These are phyloP conservation scores for Sporothrix globosa DNA, from an alignment of 2,329 filamentous ascomycete species.

Conservation along the genomic window DNA sequence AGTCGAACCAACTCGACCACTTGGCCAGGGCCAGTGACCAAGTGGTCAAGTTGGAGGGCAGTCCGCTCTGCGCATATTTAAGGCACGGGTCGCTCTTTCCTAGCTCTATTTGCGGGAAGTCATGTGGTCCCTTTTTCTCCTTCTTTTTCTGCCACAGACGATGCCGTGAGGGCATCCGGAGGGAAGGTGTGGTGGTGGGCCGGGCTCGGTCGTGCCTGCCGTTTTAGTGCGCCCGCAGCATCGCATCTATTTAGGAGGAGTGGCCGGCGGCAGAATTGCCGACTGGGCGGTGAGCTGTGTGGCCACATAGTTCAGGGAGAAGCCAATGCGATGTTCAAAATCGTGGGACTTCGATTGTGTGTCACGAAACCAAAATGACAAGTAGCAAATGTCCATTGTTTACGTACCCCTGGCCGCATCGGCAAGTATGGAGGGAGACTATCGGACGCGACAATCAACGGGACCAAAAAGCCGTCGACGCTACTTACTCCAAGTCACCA, in stretches of 20 bases:
- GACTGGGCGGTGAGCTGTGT: not conserved
- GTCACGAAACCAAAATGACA: too few relatives aligned
- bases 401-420: not conserved
- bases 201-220: constrained; percentile 7
- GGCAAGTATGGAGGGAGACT: too few relatives aligned
- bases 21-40: not conserved
- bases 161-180: not conserved
- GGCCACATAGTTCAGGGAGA: not conserved
- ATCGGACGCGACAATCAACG: not conserved
- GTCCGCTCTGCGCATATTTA: not conserved
- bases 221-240: not conserved
- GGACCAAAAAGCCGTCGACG: not conserved
- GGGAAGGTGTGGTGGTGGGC: constrained; percentile 10
- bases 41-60: not conserved
- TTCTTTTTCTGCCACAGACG: not conserved
- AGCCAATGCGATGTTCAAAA: too few relatives aligned
- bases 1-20: not conserved
- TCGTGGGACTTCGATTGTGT: too few relatives aligned
- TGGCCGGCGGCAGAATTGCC: not conserved
- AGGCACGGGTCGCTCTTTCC: not conserved
- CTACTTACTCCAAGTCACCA: not conserved
- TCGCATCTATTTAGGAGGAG: not conserved
- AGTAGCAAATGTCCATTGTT: not conserved
- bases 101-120: not conserved
- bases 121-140: not conserved